Evolutionary conservation across 169 alveolate species (phyloP), one percentile per base, ranked within the genome.

Genomic region (Plasmodium sp.): DNA sequence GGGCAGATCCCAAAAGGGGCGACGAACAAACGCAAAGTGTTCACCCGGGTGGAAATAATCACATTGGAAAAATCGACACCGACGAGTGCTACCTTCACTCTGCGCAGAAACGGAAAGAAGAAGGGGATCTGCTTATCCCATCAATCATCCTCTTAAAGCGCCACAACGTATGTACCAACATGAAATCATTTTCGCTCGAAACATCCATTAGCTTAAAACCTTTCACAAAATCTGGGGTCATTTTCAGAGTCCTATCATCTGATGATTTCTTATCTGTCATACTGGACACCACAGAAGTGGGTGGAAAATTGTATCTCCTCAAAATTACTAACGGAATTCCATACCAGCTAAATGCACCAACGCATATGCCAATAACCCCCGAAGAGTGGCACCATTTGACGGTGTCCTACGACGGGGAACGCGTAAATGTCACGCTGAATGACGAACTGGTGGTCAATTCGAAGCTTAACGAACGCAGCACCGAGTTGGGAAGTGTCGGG

Each of bases 261-360:
- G 79, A 82, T 56, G 84, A 92, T 71, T 92, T 92, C 80, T 82
- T 92, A 92, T 92, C 95, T 10, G 72, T 92, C 33, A 92, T 92
- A 92, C 33, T 92, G 77, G 95, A 92, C 43, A 83, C 75, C 54
- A 45, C 92, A 16, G 45, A 83, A 22, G 18, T 45, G 33, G 43
- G 27, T n/a, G 95, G 95, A 18, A 81, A 92, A 82, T 7, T 92
- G 36, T 92, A 92, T 92, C 85, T 92, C 56, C 45, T 92, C 41
- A 92, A 92, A 92, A 92, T 92, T 22, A 48, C 81, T 14, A 83
- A 92, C 27, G 95, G 95, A 71, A 83, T 92, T 71, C 95, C 95
- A 14, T 92, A 81, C 67, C 95, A 92, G 51, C 84, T 92, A 82
- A 48, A 43, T 41, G 67, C 95, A 82, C 80, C 92, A 45, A 92